phyloP scores from a whole-genome alignment of 2,329 filamentous ascomycete species.

The Fusarium sulawesiense region DNA sequence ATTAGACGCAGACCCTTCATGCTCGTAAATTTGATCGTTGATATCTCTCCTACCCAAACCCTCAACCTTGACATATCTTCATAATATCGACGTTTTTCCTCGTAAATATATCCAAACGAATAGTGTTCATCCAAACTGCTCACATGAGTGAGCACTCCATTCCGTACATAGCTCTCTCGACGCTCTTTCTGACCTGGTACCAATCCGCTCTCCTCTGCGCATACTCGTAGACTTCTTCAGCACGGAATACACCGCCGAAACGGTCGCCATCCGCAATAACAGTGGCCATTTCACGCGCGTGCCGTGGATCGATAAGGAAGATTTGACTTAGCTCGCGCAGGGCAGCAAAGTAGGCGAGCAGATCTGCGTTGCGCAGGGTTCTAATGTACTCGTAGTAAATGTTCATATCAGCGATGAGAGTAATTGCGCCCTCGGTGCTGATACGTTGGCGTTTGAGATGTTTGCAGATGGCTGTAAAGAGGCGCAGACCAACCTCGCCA shows the following conservation, averaged over 20 bases:
- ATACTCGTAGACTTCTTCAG: slow-evolving; percentile 98
- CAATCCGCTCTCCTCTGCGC: slow-evolving; percentile 94
- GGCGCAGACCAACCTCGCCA: slow-evolving; percentile 91
- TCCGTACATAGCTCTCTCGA: slow-evolving; percentile 97
- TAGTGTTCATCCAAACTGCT: slow-evolving; percentile 33
- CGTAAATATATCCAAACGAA: slow-evolving; percentile 16
- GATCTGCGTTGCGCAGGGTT: slow-evolving; percentile 82
- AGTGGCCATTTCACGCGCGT: slow-evolving; percentile 93
- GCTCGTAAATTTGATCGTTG: slow-evolving; percentile 22
- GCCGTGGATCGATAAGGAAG: slow-evolving; percentile 84
- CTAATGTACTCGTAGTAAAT: slow-evolving; percentile 88
- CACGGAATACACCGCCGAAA: slow-evolving; percentile 91
- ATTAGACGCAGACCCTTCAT: slow-evolving; percentile 24
- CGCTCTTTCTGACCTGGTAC: slow-evolving; percentile 87
- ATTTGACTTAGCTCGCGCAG: slow-evolving; percentile 94
- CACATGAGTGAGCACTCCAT: slow-evolving; percentile 90
- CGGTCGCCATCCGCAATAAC: slow-evolving; percentile 93
- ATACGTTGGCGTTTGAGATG: slow-evolving; percentile 96
- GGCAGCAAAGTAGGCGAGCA: slow-evolving; percentile 91
- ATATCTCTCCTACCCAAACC: slow-evolving; percentile 19
- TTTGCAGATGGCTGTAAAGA: slow-evolving; percentile 94
- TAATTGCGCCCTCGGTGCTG: slow-evolving; percentile 88
- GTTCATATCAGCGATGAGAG: slow-evolving; percentile 96
- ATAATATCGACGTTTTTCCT: slow-evolving; percentile 22
- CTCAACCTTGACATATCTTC: slow-evolving; percentile 27